Evolutionary conservation across 176 grass and related monocot species (phyloP), one percentile per base, ranked within the genome.

Genomic region (Oryza officinalis): DNA sequence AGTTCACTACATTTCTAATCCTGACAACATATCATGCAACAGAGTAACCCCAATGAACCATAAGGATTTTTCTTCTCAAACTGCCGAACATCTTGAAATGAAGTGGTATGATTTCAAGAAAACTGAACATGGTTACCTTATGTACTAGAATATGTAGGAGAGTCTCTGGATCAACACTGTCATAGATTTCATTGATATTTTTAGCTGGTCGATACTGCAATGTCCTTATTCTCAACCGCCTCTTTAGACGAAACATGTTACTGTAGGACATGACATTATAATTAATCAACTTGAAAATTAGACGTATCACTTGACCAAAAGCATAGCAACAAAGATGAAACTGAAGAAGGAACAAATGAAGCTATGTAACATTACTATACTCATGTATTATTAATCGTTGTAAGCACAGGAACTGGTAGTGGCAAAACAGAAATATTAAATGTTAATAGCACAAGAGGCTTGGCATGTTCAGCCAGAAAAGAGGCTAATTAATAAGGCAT

Each of bases 121-220:
- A 89, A 83, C 71, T 79, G 13, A 77, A 77, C 49, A 83, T 45
- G 18, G 43, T 85, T 94, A 99, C 96, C 93, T 99, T 99, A 75
- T 99, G 93, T 87, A 99, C 91, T 86, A 99, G 96, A 77, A 99
- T 94, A 80, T 92, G 92, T 67, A 99, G 71, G 65, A 94, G 76
- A 85, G 84, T 87, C 77, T 99, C 93, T 35, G 89, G 82, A 89
- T 96, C 91, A 72, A 99, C 91, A 83, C 84, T 92, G 75, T 94
- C 91, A 89, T 95, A 96, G 22, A 99, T 90, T 85, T 99, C 96
- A 80, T 87, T 95, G n/a, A 89, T 89, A 92, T 92, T 94, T 69
- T 74, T 89, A 80, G 93, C 87, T 1, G 85, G 75, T 44, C 85
- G 89, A 78, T 90, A 96, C 76, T 99, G 91, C 81, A 99, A 61